Conservation (phyloP, 345 rosid genomes). For the Pistacia vera region DNA sequence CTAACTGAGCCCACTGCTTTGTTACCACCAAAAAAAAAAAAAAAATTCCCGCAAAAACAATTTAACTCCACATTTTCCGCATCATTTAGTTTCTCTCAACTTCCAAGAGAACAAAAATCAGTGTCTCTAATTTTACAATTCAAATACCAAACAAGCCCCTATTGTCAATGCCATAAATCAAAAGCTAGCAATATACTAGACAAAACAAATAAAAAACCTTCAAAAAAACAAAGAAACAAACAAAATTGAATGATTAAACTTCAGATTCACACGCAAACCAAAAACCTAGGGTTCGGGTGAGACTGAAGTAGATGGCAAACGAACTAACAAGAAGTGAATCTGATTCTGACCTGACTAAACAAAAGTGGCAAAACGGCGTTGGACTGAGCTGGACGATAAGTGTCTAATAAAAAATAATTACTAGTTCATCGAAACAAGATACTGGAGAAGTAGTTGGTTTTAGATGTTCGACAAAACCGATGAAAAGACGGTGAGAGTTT, state of each 20-base stretch:
- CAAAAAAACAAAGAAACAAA: background rate
- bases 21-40: background rate
- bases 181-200: background rate
- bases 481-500: constrained; percentile 20
- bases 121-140: background rate
- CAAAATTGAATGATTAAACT: background rate
- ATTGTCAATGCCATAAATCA: constrained; percentile 14
- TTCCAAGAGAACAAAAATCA: background rate
- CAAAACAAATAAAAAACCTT: background rate
- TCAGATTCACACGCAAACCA: constrained; percentile 3
- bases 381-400: background rate
- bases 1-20: background rate
- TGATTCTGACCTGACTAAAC: constrained; percentile 23
- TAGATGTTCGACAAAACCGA: constrained; percentile 13
- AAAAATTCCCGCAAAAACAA: background rate
- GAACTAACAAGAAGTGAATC: constrained; percentile 18
- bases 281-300: constrained; percentile 23
- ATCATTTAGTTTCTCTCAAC: background rate
- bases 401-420: no score
- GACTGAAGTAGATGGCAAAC: background rate
- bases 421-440: background rate
- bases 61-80: background rate
- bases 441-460: background rate
- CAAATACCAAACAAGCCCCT: background rate
- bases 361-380: background rate